phyloP scores from a whole-genome alignment of 2,329 filamentous ascomycete genomes.

The Colletotrichum higginsianum region DNA sequence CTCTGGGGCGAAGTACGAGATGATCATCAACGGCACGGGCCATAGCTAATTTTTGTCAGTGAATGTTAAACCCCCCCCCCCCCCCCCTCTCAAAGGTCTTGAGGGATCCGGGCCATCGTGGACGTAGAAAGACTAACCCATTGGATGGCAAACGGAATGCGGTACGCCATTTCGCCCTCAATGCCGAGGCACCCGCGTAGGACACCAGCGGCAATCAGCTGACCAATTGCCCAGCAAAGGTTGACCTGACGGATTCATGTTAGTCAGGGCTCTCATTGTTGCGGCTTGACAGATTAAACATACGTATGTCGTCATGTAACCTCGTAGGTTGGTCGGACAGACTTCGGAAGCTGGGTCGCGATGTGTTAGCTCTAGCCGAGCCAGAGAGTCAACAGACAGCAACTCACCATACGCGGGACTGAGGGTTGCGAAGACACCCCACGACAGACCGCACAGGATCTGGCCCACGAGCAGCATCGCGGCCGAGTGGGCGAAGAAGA shows the following conservation, averaged over 20 bases:
- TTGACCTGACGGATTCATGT: constrained; percentile 46
- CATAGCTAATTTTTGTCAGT: constrained; percentile 20
- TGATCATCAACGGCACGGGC: constrained; percentile 40
- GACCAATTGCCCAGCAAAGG: constrained; percentile 63
- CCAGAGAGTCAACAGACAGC: too few relatives aligned
- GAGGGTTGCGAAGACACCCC: constrained; percentile 61
- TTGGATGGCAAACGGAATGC: constrained; percentile 48
- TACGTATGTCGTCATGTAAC: constrained; percentile 61
- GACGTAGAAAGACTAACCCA: constrained; percentile 27
- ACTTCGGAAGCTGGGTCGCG: constrained; percentile 54
- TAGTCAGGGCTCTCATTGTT: too few relatives aligned
- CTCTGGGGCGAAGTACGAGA: constrained; percentile 36
- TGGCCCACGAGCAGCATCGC: constrained; percentile 58
- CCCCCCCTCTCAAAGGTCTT: too few relatives aligned
- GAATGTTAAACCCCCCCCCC: too few relatives aligned
- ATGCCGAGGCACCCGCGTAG: constrained; percentile 48
- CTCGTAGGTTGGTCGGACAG: constrained; percentile 55
- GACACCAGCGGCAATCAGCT: constrained; percentile 59
- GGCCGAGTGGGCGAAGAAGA: constrained; percentile 60
- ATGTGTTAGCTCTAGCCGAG: too few relatives aligned
- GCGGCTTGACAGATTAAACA: too few relatives aligned
- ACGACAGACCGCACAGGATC: constrained; percentile 62
- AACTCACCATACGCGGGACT: constrained; percentile 58
- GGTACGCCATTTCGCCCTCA: constrained; percentile 45
- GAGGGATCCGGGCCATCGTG: too few relatives aligned